Conservation (phyloP, 1,284 basidiomycete species). For the Termitomyces sp. region DNA sequence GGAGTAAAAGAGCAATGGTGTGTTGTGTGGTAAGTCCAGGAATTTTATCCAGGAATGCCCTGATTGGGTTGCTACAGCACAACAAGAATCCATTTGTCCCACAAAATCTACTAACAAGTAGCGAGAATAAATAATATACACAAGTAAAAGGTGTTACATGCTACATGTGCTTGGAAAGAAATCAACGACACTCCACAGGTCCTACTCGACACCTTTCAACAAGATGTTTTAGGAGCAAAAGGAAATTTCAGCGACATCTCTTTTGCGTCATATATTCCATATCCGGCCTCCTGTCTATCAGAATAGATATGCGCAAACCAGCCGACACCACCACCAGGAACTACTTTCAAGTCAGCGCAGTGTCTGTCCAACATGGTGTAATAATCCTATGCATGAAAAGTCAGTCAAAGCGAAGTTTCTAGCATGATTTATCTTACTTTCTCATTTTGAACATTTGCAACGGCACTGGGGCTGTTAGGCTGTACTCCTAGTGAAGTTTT, state of each 20-base stretch:
- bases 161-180: not conserved
- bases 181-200: not conserved
- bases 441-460: slow-evolving; percentile 57
- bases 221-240: slow-evolving; percentile 46
- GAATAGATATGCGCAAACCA: slow-evolving; percentile 80
- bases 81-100: no score
- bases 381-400: slow-evolving; percentile 43
- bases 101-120: not conserved
- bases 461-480: slow-evolving; percentile 51
- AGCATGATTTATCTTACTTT: slow-evolving; percentile 19
- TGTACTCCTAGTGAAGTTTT: slow-evolving; percentile 51
- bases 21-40: no score
- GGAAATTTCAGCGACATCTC: slow-evolving; percentile 47
- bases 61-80: no score
- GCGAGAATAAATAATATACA: not conserved
- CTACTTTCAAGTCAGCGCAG: slow-evolving; percentile 55
- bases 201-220: slow-evolving; percentile 22
- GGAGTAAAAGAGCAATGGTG: no score
- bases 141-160: not conserved
- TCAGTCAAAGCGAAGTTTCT: not conserved
- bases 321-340: slow-evolving; percentile 60
- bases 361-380: slow-evolving; percentile 57
- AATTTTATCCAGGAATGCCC: no score
- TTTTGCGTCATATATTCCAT: slow-evolving; percentile 50
- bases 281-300: slow-evolving; percentile 59